Percentiles rank a stretch among this genome's conserved stretches.
Evolutionary conservation across 192 early-diverging fungal genomes (phyloP).

Genomic region (Coemansia sp.): DNA sequence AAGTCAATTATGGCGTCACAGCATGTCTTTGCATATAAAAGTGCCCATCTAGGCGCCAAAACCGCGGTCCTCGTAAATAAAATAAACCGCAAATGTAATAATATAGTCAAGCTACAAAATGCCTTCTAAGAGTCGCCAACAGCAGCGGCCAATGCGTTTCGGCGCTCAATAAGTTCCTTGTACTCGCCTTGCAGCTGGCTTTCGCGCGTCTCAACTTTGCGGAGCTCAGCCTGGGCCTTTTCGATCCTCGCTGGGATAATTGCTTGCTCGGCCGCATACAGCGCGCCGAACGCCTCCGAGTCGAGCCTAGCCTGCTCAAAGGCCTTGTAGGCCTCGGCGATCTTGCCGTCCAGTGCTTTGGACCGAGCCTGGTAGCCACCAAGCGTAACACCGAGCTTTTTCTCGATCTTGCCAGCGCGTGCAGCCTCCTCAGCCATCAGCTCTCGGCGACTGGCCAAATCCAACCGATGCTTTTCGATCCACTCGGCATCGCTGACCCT

Average conservation of each 20-base stretch:
- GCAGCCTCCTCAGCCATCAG: constrained; percentile 72
- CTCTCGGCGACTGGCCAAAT: constrained; percentile 52
- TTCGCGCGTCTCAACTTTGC: constrained; percentile 50
- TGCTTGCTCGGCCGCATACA: constrained; percentile 60
- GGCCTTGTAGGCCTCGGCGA: constrained; percentile 58
- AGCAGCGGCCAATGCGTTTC: constrained; percentile 17
- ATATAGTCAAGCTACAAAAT: neutral
- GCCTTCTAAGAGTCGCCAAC: neutral
- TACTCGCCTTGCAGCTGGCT: constrained; percentile 69
- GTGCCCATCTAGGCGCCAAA: too few relatives aligned
- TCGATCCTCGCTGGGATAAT: constrained; percentile 60
- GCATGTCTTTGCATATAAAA: too few relatives aligned
- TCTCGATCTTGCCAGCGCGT: constrained; percentile 82
- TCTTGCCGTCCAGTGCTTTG: constrained; percentile 61
- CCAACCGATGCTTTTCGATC: constrained; percentile 31
- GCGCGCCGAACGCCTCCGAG: constrained; percentile 57
- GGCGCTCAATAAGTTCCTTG: constrained; percentile 54
- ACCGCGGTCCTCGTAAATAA: too few relatives aligned
- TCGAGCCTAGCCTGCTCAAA: constrained; percentile 60
- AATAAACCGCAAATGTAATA: neutral
- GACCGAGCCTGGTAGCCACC: constrained; percentile 83
- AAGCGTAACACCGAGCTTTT: constrained; percentile 70
- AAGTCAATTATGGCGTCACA: too few relatives aligned
- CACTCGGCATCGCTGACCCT: constrained; percentile 8
- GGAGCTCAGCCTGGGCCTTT: constrained; percentile 46